A percentile compares a stretch with the other conserved stretches of the same genome.
These are phyloP conservation scores for Chrysoporthe austroafricana DNA, from an alignment of 2,329 filamentous ascomycete genomes.

Conservation along the genomic window DNA sequence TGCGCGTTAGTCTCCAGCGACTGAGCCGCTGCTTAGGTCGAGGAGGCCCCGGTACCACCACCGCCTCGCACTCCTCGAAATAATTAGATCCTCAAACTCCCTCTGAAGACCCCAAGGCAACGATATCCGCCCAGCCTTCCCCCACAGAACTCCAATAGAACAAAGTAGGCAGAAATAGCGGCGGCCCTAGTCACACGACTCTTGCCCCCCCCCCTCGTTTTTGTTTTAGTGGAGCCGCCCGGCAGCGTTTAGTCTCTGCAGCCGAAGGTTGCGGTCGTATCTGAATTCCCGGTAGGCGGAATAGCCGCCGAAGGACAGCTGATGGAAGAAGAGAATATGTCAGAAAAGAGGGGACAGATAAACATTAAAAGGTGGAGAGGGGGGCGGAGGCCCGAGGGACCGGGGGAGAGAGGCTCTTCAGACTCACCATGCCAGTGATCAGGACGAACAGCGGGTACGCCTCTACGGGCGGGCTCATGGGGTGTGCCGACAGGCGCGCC, in stretches of 20 bases:
- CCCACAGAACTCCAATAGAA: neutral
- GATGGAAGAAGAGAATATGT: neutral
- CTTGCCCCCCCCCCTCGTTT: too few relatives aligned
- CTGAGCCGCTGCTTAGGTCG: neutral
- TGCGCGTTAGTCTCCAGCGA: neutral
- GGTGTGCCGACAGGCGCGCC: constrained; percentile 21
- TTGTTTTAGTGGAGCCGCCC: constrained; percentile 8
- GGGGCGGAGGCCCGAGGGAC: neutral
- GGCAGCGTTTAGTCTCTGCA: constrained; percentile 25
- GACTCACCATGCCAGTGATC: constrained; percentile 26
- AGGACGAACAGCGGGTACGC: constrained; percentile 26
- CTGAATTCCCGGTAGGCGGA: constrained; percentile 24
- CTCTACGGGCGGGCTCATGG: constrained; percentile 27
- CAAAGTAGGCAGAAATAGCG: too few relatives aligned
- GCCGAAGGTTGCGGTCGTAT: constrained; percentile 25
- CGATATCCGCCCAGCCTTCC: constrained; percentile 5
- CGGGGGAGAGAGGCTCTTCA: too few relatives aligned
- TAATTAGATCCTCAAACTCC: neutral
- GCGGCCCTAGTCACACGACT: too few relatives aligned
- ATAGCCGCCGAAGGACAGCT: constrained; percentile 26
- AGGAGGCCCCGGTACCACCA: neutral
- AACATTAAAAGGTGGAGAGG: too few relatives aligned
- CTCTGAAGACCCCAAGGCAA: constrained; percentile 5
- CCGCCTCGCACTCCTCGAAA: neutral
- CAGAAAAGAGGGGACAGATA: neutral